Evolutionary conservation across 148 eudicot genomes (phyloP), one percentile per base, ranked within the genome.

Genomic region (Fagopyrum homotropicum): DNA sequence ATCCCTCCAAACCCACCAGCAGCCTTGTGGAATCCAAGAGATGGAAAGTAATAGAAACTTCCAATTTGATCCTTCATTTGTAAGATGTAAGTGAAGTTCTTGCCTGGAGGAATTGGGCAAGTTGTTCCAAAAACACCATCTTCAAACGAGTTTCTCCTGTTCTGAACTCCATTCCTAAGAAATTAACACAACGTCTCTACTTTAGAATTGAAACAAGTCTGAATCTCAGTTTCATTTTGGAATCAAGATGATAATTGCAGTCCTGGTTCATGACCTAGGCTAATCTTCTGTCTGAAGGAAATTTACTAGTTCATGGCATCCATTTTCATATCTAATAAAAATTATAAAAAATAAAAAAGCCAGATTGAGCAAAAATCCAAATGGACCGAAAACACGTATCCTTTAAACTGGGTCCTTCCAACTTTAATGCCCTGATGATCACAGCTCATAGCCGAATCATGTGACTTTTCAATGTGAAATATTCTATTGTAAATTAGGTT

Each of bases 71-170:
- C 74, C 74, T 72, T 72, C 35, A 72, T 22, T 19, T 72, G 74
- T 0, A 72, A 54, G 74, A 72, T 72, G 74, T 74, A 74, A 52
- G 76, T 74, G 68, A 74, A 74, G 76, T 74, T 74, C 49, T 74
- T 35, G 66, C 76, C 76, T 30, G 76, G 76, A 52, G 76, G 76
- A 43, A 74, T 74, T 16, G 76, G 76, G 76, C 76, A 74, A 48
- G 68, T 74, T 6, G 76, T 74, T 44, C 76, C 76, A 4, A 51
- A 51, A 26, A 74, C 76, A 22, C 76, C 76, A 35, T 74, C 76
- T 56, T 74, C 76, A 54, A 11, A 74, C 7, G 76, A 74, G 44
- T 74, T 74, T 14, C 64, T 74, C 49, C 76, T 74, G 45, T 74
- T 35, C 56, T 74, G 76, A 74, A 74, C 15, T 40, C 76, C 76